Evolutionary conservation across 129 eudicot genomes (phyloP).

Genomic region (Cynara cardunculus): DNA sequence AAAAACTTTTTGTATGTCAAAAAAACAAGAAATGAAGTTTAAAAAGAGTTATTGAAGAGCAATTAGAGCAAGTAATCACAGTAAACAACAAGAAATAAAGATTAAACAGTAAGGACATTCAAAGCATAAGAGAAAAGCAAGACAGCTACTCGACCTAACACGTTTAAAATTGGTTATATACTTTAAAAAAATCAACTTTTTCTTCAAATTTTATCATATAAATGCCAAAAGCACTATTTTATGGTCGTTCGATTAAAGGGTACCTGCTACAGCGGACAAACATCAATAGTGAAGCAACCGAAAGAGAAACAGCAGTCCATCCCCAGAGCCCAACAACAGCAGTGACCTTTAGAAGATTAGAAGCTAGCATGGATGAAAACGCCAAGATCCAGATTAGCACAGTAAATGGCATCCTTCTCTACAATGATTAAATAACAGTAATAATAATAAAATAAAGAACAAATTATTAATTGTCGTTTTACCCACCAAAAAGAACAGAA

Average conservation of each 20-base stretch:
- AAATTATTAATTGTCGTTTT: background rate
- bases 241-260: background rate
- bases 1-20: no score
- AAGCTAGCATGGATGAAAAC: conserved; percentile 47
- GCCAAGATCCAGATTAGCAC: conserved; percentile 26
- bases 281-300: conserved; percentile 62
- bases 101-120: no score
- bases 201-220: background rate
- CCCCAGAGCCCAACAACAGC: conserved; percentile 97
- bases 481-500: conserved; percentile 77
- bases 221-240: background rate
- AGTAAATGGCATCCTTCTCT: background rate
- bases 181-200: background rate
- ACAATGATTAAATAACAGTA: background rate
- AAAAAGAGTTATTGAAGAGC: no score
- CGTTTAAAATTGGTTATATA: background rate
- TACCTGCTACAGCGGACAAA: conserved; percentile 85
- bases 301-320: conserved; percentile 77
- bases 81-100: no score
- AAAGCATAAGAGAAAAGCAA: no score
- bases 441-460: background rate
- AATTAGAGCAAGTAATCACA: no score
- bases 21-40: no score
- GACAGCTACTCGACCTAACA: no score
- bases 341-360: conserved; percentile 71